Evolutionary conservation across 2,329 filamentous ascomycete species (phyloP), one percentile per base, ranked within the genome.

Genomic region (Aspergillus amoenus): DNA sequence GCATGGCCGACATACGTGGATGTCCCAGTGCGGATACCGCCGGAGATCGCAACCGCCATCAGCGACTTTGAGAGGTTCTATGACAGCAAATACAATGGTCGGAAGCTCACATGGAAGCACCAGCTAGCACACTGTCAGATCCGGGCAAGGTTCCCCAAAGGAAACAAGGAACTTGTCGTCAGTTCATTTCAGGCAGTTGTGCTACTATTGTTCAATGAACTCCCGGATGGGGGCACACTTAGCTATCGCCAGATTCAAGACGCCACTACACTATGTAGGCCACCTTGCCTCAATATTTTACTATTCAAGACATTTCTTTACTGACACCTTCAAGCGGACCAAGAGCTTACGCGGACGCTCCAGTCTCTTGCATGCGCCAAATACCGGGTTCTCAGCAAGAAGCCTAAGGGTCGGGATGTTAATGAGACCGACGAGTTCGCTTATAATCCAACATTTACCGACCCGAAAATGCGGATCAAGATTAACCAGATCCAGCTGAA

Each of bases 401-500:
- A 88, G 60, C 94, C 94, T 37, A 92, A 90, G 73, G 88, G 90
- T 52, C 86, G 88, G 54, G 93, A 99, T 0, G 86, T 99, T 64
- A 83, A 84, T 57, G 70, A 80, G 1, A 90, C 84, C 0, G 95
- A 99, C 75, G 90, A 87, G 0, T 99, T 99, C 68, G 85, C 85
- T 0, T 87, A 96, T 68, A 97, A 97, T 77, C 75, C 82, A 44
- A 72, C 73, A 15, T 99, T 99, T 75, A 79, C 79, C 2, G 89
- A 97, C 69, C 83, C 87, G 18, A 96, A 94, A 74, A 89, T 90
- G 75, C 87, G 92, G 56, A 88, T 99, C 77, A 99, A 99, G 80
- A 97, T 99, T 80, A 99, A 97, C 77, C 93, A 97, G 76, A 94
- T 99, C 66, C 94, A 99, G 76, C 84, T 97, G 50, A 95, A 94